Evolutionary conservation across 2,329 filamentous ascomycete species (phyloP), one percentile per base, ranked within the genome.

Genomic region (Penicillium rolfsii): DNA sequence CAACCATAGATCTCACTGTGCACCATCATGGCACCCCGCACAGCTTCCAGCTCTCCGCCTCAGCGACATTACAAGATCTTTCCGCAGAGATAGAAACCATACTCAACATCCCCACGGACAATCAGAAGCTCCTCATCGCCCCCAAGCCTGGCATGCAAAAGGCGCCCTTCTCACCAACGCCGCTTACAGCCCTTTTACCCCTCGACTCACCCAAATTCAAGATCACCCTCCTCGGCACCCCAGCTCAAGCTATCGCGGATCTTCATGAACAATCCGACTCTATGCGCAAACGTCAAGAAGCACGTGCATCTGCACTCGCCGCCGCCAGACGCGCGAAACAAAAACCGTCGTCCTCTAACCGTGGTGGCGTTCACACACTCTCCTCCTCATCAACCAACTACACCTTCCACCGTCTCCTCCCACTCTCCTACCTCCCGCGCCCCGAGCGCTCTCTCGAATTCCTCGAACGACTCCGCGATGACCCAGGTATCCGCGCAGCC

Each of bases 401-500:
- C 79, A 96, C 91, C 0, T 99, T 99, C 78, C 84, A 89, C 64
- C 85, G 86, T 0, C 82, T 98, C 0, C 85, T 87, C 1, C 91
- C 93, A 0, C 84, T 99, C 0, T 80, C 85, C 0, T 88, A 94
- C 70, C 87, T 98, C 0, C 92, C 93, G 0, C 84, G 89, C 57
- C 89, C 93, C 0, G 84, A 89, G 26, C 87, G 88, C 56, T 91
- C 89, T 11, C 82, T 87, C 4, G 80, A 83, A 0, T 91, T 94
- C 68, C 85, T 99, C 2, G 82, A 90, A 73, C 86, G 90, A 0
- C 83, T 99, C 3, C 87, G 87, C 65, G 85, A 89, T 62, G 95
- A 99, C 74, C 88, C 91, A 0, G 95, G 95, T 7, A 94, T 99
- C 77, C 88, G 88, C 64, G 82, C 89, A 0, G 85, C 87, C 0